phyloP scores from a whole-genome alignment of 2,329 filamentous ascomycete species.

The Tympanopsis confertula region DNA sequence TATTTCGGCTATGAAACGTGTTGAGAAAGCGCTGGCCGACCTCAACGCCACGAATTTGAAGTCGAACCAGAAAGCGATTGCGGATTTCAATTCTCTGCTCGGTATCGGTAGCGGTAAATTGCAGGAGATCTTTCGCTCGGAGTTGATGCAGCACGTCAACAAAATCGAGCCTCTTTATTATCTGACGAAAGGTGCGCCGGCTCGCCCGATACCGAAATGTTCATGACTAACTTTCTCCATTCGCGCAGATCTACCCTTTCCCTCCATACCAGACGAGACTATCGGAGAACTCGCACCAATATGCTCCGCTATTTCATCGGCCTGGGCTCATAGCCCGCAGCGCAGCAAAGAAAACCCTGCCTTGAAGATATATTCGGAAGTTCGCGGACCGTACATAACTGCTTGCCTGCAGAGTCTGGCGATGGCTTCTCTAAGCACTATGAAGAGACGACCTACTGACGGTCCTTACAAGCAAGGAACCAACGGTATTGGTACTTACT shows the following conservation, averaged over 20 bases:
- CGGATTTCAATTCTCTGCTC: conserved; percentile 47
- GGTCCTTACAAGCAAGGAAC: conserved; percentile 56
- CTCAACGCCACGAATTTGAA: conserved; percentile 55
- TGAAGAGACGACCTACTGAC: conserved; percentile 45
- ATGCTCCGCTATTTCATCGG: conserved; percentile 45
- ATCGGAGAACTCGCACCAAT: conserved; percentile 38
- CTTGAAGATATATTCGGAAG: conserved; percentile 51
- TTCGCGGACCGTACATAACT: conserved; percentile 55
- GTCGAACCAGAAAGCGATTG: conserved; percentile 58
- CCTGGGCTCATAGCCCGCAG: conserved; percentile 28
- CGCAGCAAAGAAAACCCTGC: conserved; percentile 32
- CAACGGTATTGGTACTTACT: conserved; percentile 60
- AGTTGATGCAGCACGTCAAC: conserved; percentile 47
- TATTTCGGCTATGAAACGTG: conserved; percentile 56
- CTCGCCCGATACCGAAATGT: too few species aligned
- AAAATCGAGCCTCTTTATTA: conserved; percentile 60
- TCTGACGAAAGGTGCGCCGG: conserved; percentile 49
- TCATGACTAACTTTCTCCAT: too few species aligned
- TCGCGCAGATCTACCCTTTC: conserved; percentile 33
- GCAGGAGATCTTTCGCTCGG: conserved; percentile 50
- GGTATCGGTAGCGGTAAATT: conserved; percentile 51
- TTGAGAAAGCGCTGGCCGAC: conserved; percentile 51
- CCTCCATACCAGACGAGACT: conserved; percentile 45
- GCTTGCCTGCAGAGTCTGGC: conserved; percentile 54
- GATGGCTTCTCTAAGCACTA: conserved; percentile 49